Percentiles rank a stretch among this genome's conserved stretches.
phyloP scores from a whole-genome alignment of 345 rosid species.

The Eucalyptus lansdowneana region DNA sequence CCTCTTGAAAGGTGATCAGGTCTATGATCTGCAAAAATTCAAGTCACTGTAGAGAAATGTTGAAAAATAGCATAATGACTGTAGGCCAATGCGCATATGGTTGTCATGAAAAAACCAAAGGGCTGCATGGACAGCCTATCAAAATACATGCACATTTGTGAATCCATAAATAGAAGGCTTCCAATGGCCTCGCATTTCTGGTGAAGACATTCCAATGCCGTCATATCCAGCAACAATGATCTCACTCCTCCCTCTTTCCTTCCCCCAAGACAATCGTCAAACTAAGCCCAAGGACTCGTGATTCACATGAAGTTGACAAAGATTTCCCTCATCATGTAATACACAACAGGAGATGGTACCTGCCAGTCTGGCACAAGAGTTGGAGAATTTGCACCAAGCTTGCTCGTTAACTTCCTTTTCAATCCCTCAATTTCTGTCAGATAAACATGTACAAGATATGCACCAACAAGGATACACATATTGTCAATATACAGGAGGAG shows the following conservation, averaged over 20 bases:
- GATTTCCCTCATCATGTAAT: not conserved
- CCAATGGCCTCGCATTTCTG: not conserved
- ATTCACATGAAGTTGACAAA: not conserved
- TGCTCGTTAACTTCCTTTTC: slow-evolving; percentile 90
- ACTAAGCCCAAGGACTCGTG: not conserved
- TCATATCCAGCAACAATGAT: not conserved
- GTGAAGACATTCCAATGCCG: not conserved
- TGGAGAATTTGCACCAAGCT: slow-evolving; percentile 91
- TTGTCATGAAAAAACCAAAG: not conserved
- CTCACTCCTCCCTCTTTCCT: not conserved
- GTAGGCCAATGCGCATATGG: not conserved
- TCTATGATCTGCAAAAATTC: not conserved
- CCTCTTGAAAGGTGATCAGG: not conserved
- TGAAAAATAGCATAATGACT: not conserved
- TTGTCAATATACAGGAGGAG: not conserved
- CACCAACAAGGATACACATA: not conserved
- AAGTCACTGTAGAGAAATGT: not conserved
- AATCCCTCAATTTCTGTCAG: slow-evolving; percentile 78
- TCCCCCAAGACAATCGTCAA: not conserved
- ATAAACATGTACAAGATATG: not conserved
- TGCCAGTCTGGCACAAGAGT: slow-evolving; percentile 92
- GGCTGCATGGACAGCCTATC: not conserved
- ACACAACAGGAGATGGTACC: slow-evolving; percentile 23
- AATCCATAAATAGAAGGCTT: not conserved
- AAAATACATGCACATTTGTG: not conserved